phyloP scores from a whole-genome alignment of 495 filamentous ascomycete genomes.

The Daldinia childiae region DNA sequence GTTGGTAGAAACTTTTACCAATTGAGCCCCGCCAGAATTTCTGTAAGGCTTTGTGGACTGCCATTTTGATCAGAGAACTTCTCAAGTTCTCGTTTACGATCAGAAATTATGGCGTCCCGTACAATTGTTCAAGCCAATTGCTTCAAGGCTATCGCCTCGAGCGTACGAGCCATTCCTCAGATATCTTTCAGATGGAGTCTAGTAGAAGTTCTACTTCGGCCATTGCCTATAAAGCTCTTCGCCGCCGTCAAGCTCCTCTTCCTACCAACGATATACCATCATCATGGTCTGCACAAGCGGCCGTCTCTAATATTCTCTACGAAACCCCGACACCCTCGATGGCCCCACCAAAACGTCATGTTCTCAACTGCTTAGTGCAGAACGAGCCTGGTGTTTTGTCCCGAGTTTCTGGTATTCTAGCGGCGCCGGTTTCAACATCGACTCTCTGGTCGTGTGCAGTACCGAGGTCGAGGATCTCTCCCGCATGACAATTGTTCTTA shows the following conservation, averaged over 20 bases:
- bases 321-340: slow-evolving; percentile 89
- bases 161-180: slow-evolving; percentile 30
- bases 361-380: slow-evolving; percentile 98
- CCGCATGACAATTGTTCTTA: slow-evolving; percentile 97
- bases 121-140: slow-evolving; percentile 50
- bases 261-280: slow-evolving; percentile 78
- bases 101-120: slow-evolving; percentile 58
- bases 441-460: slow-evolving; percentile 95
- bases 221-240: slow-evolving; percentile 96
- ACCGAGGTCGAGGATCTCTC: slow-evolving; percentile 98
- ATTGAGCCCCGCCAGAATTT: slow-evolving; percentile 35
- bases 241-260: slow-evolving; percentile 84
- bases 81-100: slow-evolving; percentile 41
- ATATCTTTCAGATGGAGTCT: slow-evolving; percentile 45
- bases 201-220: slow-evolving; percentile 83
- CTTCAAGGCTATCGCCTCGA: slow-evolving; percentile 42
- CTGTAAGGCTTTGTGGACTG: slow-evolving; percentile 26
- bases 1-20: slow-evolving; percentile 19
- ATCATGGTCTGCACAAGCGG: slow-evolving; percentile 92
- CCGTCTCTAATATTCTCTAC: slow-evolving; percentile 97
- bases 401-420: slow-evolving; percentile 94
- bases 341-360: slow-evolving; percentile 88
- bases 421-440: slow-evolving; percentile 98
- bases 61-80: slow-evolving; percentile 41
- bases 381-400: slow-evolving; percentile 98